Evolutionary conservation across 345 rosid species (phyloP).

Genomic region (Eucalyptus marginata): DNA sequence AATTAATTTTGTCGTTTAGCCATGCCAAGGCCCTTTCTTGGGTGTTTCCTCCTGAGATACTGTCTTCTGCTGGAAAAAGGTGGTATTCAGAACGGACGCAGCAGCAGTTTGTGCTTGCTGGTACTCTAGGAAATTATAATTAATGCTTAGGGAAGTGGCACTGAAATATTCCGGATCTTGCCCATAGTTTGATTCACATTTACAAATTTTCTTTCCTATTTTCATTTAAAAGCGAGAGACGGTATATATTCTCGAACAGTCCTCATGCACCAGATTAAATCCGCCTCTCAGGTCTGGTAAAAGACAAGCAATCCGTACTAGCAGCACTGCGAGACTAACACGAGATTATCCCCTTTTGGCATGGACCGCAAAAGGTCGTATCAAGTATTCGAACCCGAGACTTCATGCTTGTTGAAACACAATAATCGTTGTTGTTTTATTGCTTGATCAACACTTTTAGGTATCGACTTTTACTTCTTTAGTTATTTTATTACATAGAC

Average conservation of each 20-base stretch:
- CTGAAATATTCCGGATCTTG: neutral
- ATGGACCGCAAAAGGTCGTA: neutral
- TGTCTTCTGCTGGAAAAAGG: neutral
- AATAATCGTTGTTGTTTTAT: neutral
- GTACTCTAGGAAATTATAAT: neutral
- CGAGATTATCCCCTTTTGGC: neutral
- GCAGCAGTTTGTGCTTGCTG: neutral
- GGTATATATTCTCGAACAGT: neutral
- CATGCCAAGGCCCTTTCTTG: neutral
- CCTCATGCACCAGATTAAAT: neutral
- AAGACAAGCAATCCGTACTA: neutral
- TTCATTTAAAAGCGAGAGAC: neutral
- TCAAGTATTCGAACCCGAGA: neutral
- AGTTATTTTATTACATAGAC: neutral
- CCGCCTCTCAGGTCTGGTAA: neutral
- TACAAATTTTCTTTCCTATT: neutral
- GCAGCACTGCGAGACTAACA: neutral
- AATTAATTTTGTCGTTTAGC: neutral
- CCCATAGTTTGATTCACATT: neutral
- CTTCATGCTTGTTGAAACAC: neutral
- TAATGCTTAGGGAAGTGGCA: neutral
- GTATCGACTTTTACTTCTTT: neutral
- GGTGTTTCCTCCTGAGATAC: neutral
- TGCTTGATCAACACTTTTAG: neutral
- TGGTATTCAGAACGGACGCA: neutral